A percentile compares a stretch with the other conserved stretches of the same genome.
Conservation (phyloP, 495 filamentous ascomycete genomes). For the Aspergillus heteromorphus region DNA sequence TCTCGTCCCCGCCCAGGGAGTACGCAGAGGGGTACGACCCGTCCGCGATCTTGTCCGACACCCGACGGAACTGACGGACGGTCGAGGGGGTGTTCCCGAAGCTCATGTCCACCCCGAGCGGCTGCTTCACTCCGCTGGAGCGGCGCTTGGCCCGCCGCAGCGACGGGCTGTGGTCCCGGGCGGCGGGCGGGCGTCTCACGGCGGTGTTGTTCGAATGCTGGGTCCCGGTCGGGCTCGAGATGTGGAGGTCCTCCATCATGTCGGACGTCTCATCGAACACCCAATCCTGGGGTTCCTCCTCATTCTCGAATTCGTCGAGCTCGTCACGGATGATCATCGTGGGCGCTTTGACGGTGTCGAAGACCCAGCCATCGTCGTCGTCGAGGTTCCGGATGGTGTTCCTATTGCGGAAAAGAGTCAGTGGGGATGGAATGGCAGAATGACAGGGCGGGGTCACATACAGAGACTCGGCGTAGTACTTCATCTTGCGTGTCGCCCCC, state of each 20-base stretch:
- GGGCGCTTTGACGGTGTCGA: constrained; percentile 82
- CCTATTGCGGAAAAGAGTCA: constrained; percentile 22
- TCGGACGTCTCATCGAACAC: constrained; percentile 30
- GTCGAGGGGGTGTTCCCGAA: constrained; percentile 90
- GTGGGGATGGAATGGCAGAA: neutral
- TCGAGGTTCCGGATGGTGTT: constrained; percentile 56
- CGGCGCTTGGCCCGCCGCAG: constrained; percentile 45
- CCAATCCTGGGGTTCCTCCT: constrained; percentile 24
- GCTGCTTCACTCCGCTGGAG: constrained; percentile 60
- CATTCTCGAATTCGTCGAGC: constrained; percentile 29
- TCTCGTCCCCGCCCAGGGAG: constrained; percentile 39
- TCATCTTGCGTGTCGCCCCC: constrained; percentile 54
- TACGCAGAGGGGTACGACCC: constrained; percentile 27
- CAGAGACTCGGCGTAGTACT: constrained; percentile 88
- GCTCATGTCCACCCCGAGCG: constrained; percentile 75
- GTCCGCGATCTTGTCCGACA: constrained; percentile 59
- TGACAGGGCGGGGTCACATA: constrained; percentile 29
- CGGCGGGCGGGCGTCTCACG: constrained; percentile 50
- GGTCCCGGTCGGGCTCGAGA: constrained; percentile 32
- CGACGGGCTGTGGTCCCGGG: constrained; percentile 35
- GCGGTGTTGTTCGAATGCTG: constrained; percentile 41
- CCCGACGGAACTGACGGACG: constrained; percentile 81
- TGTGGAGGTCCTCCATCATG: constrained; percentile 37
- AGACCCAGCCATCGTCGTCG: constrained; percentile 91
- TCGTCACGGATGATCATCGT: constrained; percentile 40